Evolutionary conservation across 257 asterid species (phyloP).

Genomic region (Solanum chaucha): DNA sequence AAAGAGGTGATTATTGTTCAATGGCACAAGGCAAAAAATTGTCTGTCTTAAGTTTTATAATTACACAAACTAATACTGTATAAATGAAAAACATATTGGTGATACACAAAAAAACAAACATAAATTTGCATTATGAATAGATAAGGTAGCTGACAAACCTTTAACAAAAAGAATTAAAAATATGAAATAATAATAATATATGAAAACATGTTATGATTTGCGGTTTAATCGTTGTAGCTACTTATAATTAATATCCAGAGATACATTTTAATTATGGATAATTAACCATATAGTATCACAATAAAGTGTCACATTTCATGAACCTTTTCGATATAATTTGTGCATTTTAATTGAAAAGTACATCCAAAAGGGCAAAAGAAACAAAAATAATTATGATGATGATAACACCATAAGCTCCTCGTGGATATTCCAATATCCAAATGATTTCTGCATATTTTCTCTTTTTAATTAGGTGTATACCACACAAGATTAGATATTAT

Average conservation of each 20-base stretch:
- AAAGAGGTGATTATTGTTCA: too few species aligned
- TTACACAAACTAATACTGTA: neutral
- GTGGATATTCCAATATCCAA: neutral
- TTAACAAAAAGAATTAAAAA: too few species aligned
- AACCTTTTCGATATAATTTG: neutral
- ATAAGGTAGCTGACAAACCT: neutral
- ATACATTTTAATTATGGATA: neutral
- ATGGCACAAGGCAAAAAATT: too few species aligned
- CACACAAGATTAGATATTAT: neutral
- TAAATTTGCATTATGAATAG: neutral
- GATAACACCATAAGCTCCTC: neutral
- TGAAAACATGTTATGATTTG: neutral
- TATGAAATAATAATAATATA: neutral
- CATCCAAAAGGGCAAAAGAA: neutral
- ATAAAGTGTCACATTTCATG: neutral
- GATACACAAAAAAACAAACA: neutral
- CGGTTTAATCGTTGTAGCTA: neutral
- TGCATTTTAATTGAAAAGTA: neutral
- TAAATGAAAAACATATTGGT: neutral
- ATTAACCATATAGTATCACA: neutral
- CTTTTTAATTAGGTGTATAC: neutral
- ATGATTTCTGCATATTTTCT: neutral
- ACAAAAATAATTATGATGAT: neutral
- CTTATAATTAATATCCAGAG: neutral
- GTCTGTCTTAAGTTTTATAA: neutral